Base-by-base conservation (phyloP, 2,329 filamentous ascomycete species). In the Neopestalotiopsis clavispora region DNA sequence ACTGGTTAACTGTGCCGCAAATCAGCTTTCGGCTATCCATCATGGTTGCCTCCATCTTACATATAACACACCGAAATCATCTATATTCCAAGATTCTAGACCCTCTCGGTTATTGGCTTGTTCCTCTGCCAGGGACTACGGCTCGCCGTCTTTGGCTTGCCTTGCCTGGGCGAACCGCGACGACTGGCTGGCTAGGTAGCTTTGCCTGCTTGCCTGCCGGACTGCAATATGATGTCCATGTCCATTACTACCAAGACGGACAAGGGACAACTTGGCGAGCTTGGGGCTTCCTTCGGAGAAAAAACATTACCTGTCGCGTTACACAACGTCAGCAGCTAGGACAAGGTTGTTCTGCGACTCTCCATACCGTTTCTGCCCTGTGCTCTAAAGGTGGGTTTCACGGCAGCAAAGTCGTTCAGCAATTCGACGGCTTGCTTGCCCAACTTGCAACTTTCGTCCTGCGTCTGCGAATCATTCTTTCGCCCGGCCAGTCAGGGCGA, bases 291-390 rank as follows among this genome's bases (percentile, higher is more conserved):
- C 45, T n/a, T 52, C 45, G 45, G n/a, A 52, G 45, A 52, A 52
- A 52, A 52, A 52, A 52, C 13, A 52, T 52, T 52, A 52, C 45
- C 45, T 52, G 45, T 52, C 45, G 45, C 45, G n/a, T 52, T 52
- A 52, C 45, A 52, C 45, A 10, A 20, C 45, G 45, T 52, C 45
- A 52, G 45, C 45, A 52, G 45, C 14, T 52, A 52, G 45, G 45
- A 52, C 45, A 52, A 52, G 45, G 45, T 52, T 52, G 45, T 52
- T 52, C 45, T 52, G 45, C 45, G n/a, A 52, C n/a, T 52, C 45
- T n/a, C 17, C 45, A 17, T 52, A 17, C n/a, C 45, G n/a, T 52
- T 52, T 52, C 45, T 52, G n/a, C 45, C 45, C 45, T 52, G 45
- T 52, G 45, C 45, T 52, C 45, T 52, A 0, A n/a, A 17, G 9